Conservation (phyloP, 1,284 basidiomycete genomes). For the Cystobasidium slooffiae region DNA sequence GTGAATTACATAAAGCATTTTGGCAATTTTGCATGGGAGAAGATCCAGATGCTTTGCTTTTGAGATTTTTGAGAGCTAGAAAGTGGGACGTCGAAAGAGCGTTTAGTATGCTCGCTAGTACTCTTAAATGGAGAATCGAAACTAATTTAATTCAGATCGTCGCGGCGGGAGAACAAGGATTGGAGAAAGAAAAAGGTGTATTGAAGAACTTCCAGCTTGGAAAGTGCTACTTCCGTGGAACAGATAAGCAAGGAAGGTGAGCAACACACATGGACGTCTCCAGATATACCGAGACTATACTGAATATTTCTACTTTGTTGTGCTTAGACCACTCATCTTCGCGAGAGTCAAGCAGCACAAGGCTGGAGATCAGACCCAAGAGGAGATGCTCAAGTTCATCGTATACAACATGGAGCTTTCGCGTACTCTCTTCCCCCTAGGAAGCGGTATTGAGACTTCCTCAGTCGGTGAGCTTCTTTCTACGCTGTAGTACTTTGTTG, state of each 20-base stretch:
- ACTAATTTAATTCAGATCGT: slow-evolving; percentile 55
- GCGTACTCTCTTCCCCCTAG: slow-evolving; percentile 50
- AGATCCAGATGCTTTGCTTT: slow-evolving; percentile 54
- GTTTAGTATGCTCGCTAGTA: slow-evolving; percentile 55
- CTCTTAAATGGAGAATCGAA: slow-evolving; percentile 56
- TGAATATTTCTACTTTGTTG: slow-evolving; percentile 2
- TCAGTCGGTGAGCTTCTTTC: slow-evolving; percentile 56
- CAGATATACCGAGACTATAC: neutral
- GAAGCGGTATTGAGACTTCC: slow-evolving; percentile 55
- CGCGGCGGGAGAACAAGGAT: slow-evolving; percentile 55
- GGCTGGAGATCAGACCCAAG: slow-evolving; percentile 38
- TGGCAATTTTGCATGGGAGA: slow-evolving; percentile 46
- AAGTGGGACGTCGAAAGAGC: slow-evolving; percentile 57
- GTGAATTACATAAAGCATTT: slow-evolving; percentile 27
- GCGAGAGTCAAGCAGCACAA: slow-evolving; percentile 39
- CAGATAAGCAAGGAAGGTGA: slow-evolving; percentile 53
- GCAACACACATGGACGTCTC: slow-evolving; percentile 19
- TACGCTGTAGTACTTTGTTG: slow-evolving; percentile 52
- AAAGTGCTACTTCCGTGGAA: slow-evolving; percentile 53
- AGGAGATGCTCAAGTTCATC: slow-evolving; percentile 42
- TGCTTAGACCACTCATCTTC: slow-evolving; percentile 30
- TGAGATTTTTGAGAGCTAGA: slow-evolving; percentile 57
- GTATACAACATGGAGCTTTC: slow-evolving; percentile 36
- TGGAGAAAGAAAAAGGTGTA: slow-evolving; percentile 56
- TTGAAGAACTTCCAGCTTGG: slow-evolving; percentile 56